Evolutionary conservation across 2,329 filamentous ascomycete genomes (phyloP), one percentile per base, ranked within the genome.

Genomic region (Paecilomyces formosus): DNA sequence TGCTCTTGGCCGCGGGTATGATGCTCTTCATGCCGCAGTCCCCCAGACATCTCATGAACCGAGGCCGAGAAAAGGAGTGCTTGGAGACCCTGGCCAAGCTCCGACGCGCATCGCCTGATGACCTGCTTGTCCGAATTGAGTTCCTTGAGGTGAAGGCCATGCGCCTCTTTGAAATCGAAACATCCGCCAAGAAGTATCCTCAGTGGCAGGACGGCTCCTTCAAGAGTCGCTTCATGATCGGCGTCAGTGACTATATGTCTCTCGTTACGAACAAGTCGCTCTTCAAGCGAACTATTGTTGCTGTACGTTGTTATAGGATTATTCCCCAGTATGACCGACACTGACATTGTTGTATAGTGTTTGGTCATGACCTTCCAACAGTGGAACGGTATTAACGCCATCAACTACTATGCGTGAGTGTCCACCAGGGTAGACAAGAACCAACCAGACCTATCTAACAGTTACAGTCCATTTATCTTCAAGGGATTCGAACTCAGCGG

Each of bases 91-190:
- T 92, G 1, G 83, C 88, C 0, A 77, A 70, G 30, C 82, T 92
- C 2, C 85, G 89, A n/a, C 80, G 77, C 8, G 79, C 90, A 0
- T 72, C 83, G 0, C 68, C 77, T 11, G 84, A 89, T 64, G 82
- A 91, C 67, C 82, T 89, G 58, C 81, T 90, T 0, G 85, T 92
- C 52, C 83, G 88, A 62, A 79, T 92, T 1, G 89, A 92, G 66
- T 90, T 87, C 68, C 81, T 90, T 13, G 89, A 92, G 69, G 91
- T 92, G 73, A 89, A 89, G 70, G 88, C 88, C 0, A 85, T 90
- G 69, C 85, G 84, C 0, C 70, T 88, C 11, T 93, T 92, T 62
- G 88, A 92, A 74, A 88, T 88, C 70, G 82, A 85, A 31, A 85
- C 83, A 0, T 78, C 86, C 2, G 82, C 82, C 0, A 85, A 88